Evolutionary conservation across 2,329 filamentous ascomycete species (phyloP).

Genomic region (Colletotrichum salicis): DNA sequence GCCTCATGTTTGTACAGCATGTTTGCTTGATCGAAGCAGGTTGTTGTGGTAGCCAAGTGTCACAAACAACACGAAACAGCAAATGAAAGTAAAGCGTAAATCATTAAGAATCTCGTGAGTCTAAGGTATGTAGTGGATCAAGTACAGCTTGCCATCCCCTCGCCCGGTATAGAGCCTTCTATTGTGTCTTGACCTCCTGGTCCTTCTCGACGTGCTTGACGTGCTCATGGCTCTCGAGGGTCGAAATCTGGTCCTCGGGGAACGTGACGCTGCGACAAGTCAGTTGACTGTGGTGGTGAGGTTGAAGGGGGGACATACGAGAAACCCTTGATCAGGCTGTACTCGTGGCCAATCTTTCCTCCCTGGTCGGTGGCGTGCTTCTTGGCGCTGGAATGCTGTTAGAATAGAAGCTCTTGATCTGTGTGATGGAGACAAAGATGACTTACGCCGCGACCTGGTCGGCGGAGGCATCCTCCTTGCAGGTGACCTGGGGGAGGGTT

Average conservation of each 20-base stretch:
- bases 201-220: constrained; percentile 82
- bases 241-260: constrained; percentile 71
- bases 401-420: background rate
- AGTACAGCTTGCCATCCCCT: constrained; percentile 3
- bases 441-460: constrained; percentile 76
- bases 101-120: constrained; percentile 12
- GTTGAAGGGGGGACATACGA: constrained; percentile 65
- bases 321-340: constrained; percentile 90
- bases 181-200: constrained; percentile 77
- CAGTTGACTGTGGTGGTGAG: constrained; percentile 9
- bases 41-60: no score
- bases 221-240: constrained; percentile 75
- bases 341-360: constrained; percentile 86
- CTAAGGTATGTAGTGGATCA: constrained; percentile 15
- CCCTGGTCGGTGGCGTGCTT: constrained; percentile 78
- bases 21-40: no score
- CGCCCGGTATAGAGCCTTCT: constrained; percentile 43
- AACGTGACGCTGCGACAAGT: constrained; percentile 72
- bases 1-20: background rate
- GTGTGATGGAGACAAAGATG: background rate
- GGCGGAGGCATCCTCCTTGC: constrained; percentile 75
- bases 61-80: no score
- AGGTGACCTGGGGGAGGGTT: constrained; percentile 72
- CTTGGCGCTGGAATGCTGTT: constrained; percentile 73
- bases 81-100: constrained; percentile 2